A percentile compares a stretch with the other conserved stretches of the same genome.
phyloP scores from a whole-genome alignment of 2,329 filamentous ascomycete species.

The Cercospora nicotianae region DNA sequence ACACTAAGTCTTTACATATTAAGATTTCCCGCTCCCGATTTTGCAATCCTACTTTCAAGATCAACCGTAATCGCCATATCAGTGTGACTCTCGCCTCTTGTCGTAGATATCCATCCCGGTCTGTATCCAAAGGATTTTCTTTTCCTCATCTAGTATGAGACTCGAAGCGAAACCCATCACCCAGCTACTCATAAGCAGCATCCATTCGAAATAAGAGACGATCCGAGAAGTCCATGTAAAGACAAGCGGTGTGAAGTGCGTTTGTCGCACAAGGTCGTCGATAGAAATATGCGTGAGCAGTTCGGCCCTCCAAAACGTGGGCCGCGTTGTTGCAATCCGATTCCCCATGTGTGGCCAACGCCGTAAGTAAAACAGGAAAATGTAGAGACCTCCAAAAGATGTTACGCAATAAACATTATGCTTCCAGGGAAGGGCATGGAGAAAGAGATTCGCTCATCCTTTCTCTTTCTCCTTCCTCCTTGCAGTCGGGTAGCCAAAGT shows the following conservation, averaged over 20 bases:
- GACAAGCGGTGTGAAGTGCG: neutral
- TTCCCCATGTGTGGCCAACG: neutral
- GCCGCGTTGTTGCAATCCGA: neutral
- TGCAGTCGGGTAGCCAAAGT: slow-evolving; percentile 5
- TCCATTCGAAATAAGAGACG: neutral
- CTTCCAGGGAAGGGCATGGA: neutral
- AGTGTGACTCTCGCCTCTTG: neutral
- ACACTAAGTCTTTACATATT: neutral
- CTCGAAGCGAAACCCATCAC: neutral
- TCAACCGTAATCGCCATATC: neutral
- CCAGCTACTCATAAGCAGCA: neutral
- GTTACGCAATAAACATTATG: slow-evolving; percentile 6
- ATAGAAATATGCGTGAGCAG: neutral
- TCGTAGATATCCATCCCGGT: neutral
- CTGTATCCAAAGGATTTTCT: neutral
- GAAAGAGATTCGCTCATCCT: neutral
- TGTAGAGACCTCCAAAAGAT: neutral
- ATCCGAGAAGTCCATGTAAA: neutral
- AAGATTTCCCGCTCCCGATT: neutral
- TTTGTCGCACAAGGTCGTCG: neutral
- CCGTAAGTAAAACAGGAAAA: neutral
- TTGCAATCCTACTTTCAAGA: neutral
- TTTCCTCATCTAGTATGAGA: neutral
- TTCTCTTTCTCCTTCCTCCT: slow-evolving; percentile 6
- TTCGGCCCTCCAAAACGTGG: neutral